phyloP scores from a whole-genome alignment of 257 asterid genomes.

The Rubia yunnanensis region DNA sequence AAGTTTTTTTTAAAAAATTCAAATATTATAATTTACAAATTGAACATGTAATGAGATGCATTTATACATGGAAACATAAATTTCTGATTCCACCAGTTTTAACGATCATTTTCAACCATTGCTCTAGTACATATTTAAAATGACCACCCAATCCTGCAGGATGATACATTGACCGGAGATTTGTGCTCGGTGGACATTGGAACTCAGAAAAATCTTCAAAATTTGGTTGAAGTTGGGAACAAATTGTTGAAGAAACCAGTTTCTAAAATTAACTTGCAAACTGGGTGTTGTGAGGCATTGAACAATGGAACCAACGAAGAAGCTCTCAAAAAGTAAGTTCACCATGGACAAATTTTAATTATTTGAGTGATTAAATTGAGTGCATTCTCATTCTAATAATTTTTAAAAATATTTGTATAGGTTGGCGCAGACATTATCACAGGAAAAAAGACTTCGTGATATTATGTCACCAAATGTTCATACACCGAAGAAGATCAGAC shows the following conservation, averaged over 20 bases:
- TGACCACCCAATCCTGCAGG: conserved; percentile 13
- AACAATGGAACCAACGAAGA: conserved; percentile 29
- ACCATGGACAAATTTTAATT: neutral
- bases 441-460: conserved; percentile 10
- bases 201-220: conserved; percentile 28
- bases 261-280: conserved; percentile 34
- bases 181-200: conserved; percentile 32
- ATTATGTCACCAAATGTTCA: neutral
- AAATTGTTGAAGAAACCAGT: conserved; percentile 31
- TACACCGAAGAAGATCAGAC: neutral
- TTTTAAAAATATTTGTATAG: neutral
- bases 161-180: conserved; percentile 28
- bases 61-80: too few species aligned
- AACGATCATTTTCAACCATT: too few species aligned
- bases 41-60: too few species aligned
- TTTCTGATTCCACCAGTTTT: too few species aligned
- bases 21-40: too few species aligned
- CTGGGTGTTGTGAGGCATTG: conserved; percentile 20
- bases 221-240: conserved; percentile 27
- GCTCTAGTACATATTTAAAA: too few species aligned
- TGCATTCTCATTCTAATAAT: neutral
- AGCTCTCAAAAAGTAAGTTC: conserved; percentile 24
- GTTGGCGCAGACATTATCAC: conserved; percentile 12
- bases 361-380: neutral
- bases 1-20: too few species aligned